Base-by-base conservation (phyloP, 306 rosid genomes). In the Pterocarpus macrocarpus region DNA sequence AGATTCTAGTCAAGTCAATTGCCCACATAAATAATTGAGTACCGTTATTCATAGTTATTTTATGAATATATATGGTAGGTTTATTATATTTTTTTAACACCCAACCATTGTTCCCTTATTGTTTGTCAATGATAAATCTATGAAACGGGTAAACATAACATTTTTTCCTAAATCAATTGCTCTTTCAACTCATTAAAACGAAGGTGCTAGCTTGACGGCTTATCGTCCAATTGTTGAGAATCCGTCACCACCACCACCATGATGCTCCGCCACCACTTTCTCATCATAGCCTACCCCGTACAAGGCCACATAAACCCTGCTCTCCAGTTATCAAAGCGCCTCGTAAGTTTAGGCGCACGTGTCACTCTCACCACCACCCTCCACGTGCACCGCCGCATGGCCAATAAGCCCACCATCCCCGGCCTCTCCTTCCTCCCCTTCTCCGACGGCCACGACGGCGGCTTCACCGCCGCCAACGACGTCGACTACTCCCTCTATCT, bases 271-370 rank as follows among this genome's bases (percentile, higher is more conserved):
- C 80, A 49, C 33, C 84, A 72, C 39, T 22, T 85, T 43, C 81
- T 88, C n/a, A 15, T 80, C 3, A 43, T 85, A 12, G 13, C 86
- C 1, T 81, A 30, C 38, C 82, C 85, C 1, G 38, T 65, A 1
- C 88, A 75, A 36, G 87, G 91, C 45, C 86, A 81, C 36, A 33
- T 88, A 68, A 88, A 86, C 72, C 89, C 86, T 0, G 36, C 79
- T 8, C 82, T 88, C 65, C 81, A 83, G 13, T 41, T 86, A 7
- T 77, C 88, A 71, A 75, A 57, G 39, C 28, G 66, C 16, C 85
- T 88, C 63, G 36, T 58, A 12, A 14, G 50, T 17, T 41, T 57
- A 39, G 83, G 85, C 32, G 58, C 58, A 1, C 58, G 44, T 1
- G 91, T 86, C n/a, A 86, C 91, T 7, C 41, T 77, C 8, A 58